Evolutionary conservation across 1,139 yeast genomes (phyloP).

Genomic region (Geotrichum aggregatum): DNA sequence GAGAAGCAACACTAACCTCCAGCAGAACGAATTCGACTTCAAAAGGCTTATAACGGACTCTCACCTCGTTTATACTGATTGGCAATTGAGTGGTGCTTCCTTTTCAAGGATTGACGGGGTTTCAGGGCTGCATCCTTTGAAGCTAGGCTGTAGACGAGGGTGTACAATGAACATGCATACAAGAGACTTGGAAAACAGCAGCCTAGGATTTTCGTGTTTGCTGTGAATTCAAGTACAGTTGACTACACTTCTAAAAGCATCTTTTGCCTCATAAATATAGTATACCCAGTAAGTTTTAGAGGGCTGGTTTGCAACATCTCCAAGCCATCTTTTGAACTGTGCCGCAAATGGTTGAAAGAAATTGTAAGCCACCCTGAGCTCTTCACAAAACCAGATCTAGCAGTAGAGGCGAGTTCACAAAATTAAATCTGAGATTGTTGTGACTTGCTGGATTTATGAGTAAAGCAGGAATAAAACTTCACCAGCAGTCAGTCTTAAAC

Average conservation of each 20-base stretch:
- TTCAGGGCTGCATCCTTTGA: slow-evolving; percentile 38
- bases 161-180: slow-evolving; percentile 58
- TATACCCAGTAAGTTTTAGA: slow-evolving; percentile 62
- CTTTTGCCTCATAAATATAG: slow-evolving; percentile 61
- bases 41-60: slow-evolving; percentile 36
- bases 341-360: no score
- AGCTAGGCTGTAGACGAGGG: slow-evolving; percentile 52
- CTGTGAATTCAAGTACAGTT: slow-evolving; percentile 44
- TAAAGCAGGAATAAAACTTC: no score
- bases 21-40: slow-evolving; percentile 28
- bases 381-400: no score
- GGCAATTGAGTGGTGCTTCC: slow-evolving; percentile 33
- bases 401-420: no score
- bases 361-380: no score
- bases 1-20: slow-evolving; percentile 21
- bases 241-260: slow-evolving; percentile 68
- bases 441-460: no score
- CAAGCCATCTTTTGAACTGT: no score
- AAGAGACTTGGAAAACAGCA: slow-evolving; percentile 26
- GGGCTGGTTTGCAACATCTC: no score
- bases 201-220: slow-evolving; percentile 34
- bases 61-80: slow-evolving; percentile 26
- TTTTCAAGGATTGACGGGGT: slow-evolving; percentile 36
- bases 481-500: no score
- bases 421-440: no score